Base-by-base conservation (phyloP, 2,329 filamentous ascomycete species). In the Geosmithia flava region DNA sequence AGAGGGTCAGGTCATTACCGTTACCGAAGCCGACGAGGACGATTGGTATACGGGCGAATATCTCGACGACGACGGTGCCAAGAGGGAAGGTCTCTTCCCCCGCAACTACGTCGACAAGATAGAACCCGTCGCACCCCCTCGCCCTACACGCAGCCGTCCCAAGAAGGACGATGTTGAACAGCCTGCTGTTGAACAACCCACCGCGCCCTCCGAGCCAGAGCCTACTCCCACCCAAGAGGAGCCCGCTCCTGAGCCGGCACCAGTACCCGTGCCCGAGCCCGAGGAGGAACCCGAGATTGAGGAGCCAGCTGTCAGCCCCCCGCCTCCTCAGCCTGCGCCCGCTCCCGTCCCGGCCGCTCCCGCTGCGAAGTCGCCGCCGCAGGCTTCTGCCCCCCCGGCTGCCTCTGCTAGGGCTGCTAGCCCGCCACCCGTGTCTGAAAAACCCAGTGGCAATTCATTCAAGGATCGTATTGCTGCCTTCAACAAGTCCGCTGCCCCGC, bases 71-170 rank as follows among this genome's bases (percentile, higher is more conserved):
- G 67, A 74, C 47, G 93, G 93, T 49, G 68, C 66, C 53, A 88
- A 83, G 66, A 78, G 82, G 62, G 82, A 90, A 60, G 91, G 91
- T 55, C 85, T 96, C 58, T 97, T 96, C 65, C 91, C 89, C 47
- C 84, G 85, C 63, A 98, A 97, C 69, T 98, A 98, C 62, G 93
- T 98, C 60, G 93, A 98, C 67, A 88, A 84, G 68, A 94, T 88
- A 67, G 91, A 97, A 64, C 93, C 93, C 39, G 85, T 82, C 49
- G 85, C 91, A 53, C 93, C 93, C 51, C 88, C 90, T 51, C 81
- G 93, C 50, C 93, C 93, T 50, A 76, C 79, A 53, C 81, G 93
- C 58, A 72, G 79, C 16, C 82, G 87, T 55, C 68, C 76, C 47
- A 90, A 84, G 70, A 85, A 80, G 61, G 65, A 67, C 33, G 53